Evolutionary conservation across 257 asterid genomes (phyloP).

Genomic region (Euphrasia confusa): DNA sequence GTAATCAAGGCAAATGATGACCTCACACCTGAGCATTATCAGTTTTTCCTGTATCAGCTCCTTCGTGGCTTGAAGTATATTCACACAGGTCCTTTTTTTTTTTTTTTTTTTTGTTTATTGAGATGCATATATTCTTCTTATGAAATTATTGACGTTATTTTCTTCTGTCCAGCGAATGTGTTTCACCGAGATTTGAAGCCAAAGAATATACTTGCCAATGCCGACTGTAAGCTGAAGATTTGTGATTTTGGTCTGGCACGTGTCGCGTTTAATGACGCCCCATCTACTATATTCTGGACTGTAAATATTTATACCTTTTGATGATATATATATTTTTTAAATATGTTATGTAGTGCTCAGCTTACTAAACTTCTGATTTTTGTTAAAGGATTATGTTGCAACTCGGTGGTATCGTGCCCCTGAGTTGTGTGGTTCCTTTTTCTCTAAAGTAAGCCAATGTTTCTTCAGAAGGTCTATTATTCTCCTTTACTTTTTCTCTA

Average conservation of each 20-base stretch:
- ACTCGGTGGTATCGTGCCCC: slow-evolving; percentile 99
- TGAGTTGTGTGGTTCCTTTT: slow-evolving; percentile 93
- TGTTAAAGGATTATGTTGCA: slow-evolving; percentile 87
- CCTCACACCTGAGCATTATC: slow-evolving; percentile 88
- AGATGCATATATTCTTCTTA: neutral
- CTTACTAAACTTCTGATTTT: slow-evolving; percentile 25
- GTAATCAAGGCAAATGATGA: slow-evolving; percentile 92
- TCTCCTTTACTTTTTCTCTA: slow-evolving; percentile 53
- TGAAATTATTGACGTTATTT: slow-evolving; percentile 18
- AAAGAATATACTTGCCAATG: slow-evolving; percentile 89
- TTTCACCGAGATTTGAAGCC: slow-evolving; percentile 96
- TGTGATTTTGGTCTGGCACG: slow-evolving; percentile 98
- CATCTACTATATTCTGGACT: slow-evolving; percentile 96
- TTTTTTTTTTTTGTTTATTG: slow-evolving; percentile 6
- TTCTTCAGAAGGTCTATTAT: slow-evolving; percentile 12
- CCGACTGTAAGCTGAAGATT: slow-evolving; percentile 95
- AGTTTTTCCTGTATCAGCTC: slow-evolving; percentile 87
- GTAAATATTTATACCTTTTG: slow-evolving; percentile 31
- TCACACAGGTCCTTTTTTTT: slow-evolving; percentile 57
- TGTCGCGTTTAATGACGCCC: slow-evolving; percentile 92
- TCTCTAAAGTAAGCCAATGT: slow-evolving; percentile 72
- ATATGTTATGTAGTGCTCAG: slow-evolving; percentile 1
- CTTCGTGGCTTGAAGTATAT: slow-evolving; percentile 82
- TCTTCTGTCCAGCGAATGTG: slow-evolving; percentile 60
- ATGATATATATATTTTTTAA: neutral